Conservation (phyloP, 805 yeast species). For the Candida krabiensis region DNA sequence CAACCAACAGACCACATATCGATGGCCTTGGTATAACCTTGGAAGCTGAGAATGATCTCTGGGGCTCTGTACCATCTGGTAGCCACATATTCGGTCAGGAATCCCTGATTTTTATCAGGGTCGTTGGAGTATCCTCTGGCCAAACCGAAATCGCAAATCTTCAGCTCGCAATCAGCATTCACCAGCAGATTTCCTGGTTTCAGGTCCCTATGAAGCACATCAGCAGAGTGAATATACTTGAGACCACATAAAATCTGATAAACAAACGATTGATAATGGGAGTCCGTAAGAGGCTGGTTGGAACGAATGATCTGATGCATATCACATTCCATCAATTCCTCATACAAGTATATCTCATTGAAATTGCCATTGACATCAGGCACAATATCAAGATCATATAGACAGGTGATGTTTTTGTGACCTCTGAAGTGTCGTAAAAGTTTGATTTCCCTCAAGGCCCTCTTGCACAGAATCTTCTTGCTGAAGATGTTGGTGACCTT, state of each 20-base stretch:
- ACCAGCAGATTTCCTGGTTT: slow-evolving; percentile 93
- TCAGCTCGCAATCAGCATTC: slow-evolving; percentile 94
- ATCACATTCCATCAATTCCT: slow-evolving; percentile 98
- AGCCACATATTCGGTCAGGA: slow-evolving; percentile 95
- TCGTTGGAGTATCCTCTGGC: slow-evolving; percentile 88
- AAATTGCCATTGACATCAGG: slow-evolving; percentile 67
- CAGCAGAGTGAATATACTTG: slow-evolving; percentile 93
- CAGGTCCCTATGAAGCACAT: slow-evolving; percentile 90
- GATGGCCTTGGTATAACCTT: slow-evolving; percentile 93
- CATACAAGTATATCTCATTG: slow-evolving; percentile 90
- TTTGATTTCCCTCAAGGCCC: slow-evolving; percentile 90
- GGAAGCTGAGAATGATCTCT: slow-evolving; percentile 92
- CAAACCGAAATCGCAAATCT: slow-evolving; percentile 94
- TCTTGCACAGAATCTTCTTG: slow-evolving; percentile 85
- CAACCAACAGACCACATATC: slow-evolving; percentile 99
- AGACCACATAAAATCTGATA: slow-evolving; percentile 92
- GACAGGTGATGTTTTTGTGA: slow-evolving; percentile 92
- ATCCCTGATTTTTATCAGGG: slow-evolving; percentile 87
- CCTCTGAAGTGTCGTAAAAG: slow-evolving; percentile 91
- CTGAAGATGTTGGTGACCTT: slow-evolving; percentile 93
- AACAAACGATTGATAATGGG: slow-evolving; percentile 89
- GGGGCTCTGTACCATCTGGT: slow-evolving; percentile 99
- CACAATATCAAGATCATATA: slow-evolving; percentile 91
- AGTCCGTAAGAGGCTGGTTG: slow-evolving; percentile 90
- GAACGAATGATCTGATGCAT: slow-evolving; percentile 96